Conservation (phyloP, 768 basidiomycete genomes). For the Lactarius quietus region DNA sequence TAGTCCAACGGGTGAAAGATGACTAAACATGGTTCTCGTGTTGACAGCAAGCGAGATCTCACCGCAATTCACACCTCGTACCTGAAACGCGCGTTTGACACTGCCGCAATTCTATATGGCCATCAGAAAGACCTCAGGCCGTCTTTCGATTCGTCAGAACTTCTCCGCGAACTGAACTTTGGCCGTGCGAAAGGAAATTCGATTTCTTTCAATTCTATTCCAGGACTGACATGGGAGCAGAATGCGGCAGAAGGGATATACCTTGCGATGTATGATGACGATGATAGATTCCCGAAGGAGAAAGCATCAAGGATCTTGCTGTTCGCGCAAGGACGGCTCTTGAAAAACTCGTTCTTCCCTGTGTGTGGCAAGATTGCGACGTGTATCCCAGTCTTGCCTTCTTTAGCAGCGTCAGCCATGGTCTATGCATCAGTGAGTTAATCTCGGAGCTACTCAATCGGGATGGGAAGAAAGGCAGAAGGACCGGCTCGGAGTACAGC, state of each 20-base stretch:
- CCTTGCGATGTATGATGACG: constrained; percentile 44
- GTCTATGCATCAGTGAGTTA: constrained; percentile 56
- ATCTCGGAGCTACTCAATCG: constrained; percentile 49
- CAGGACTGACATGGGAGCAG: constrained; percentile 34
- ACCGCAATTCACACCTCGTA: constrained; percentile 62
- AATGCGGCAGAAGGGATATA: constrained; percentile 53
- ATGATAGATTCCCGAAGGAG: constrained; percentile 63
- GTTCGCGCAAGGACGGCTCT: constrained; percentile 51
- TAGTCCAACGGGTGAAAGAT: neutral
- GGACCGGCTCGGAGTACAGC: constrained; percentile 31
- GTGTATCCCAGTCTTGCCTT: constrained; percentile 60
- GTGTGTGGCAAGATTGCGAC: constrained; percentile 45
- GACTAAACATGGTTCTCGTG: neutral
- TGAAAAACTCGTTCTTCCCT: constrained; percentile 50
- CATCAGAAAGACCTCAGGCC: constrained; percentile 47
- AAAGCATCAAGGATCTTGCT: constrained; percentile 62
- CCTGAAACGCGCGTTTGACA: constrained; percentile 58
- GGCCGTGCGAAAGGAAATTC: constrained; percentile 65
- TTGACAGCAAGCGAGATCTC: constrained; percentile 38
- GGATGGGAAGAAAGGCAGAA: constrained; percentile 35
- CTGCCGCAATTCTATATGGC: constrained; percentile 52
- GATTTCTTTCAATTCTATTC: too few species aligned
- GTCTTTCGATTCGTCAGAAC: constrained; percentile 43
- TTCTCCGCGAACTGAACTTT: constrained; percentile 66
- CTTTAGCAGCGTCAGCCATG: constrained; percentile 84